phyloP scores from a whole-genome alignment of 768 basidiomycete genomes.

The Amylocystis lapponica region DNA sequence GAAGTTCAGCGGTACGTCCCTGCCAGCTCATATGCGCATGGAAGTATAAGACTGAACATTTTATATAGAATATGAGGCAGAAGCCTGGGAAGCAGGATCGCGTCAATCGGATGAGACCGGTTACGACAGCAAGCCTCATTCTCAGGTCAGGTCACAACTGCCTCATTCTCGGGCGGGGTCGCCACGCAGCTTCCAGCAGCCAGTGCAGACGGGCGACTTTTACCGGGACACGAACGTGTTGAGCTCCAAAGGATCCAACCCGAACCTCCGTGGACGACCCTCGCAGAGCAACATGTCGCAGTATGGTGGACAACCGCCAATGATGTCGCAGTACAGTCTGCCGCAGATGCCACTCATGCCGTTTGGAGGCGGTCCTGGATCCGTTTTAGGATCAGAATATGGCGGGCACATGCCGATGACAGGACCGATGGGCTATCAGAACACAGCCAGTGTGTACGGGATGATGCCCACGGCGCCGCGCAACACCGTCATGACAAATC shows the following conservation, averaged over 20 bases:
- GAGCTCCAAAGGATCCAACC: conserved; percentile 51
- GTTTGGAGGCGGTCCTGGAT: conserved; percentile 60
- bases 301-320: conserved; percentile 41
- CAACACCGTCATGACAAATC: conserved; percentile 61
- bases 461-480: conserved; percentile 56
- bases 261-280: conserved; percentile 47
- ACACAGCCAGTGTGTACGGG: conserved; percentile 69
- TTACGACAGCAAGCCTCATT: conserved; percentile 56
- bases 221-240: conserved; percentile 80
- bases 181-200: conserved; percentile 59
- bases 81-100: conserved; percentile 82
- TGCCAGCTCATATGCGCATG: conserved; percentile 3
- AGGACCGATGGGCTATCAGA: conserved; percentile 52
- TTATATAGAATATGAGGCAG: conserved; percentile 82
- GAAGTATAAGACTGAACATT: conserved; percentile 4
- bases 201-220: conserved; percentile 78
- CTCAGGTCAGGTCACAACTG: conserved; percentile 44
- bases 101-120: conserved; percentile 65
- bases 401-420: conserved; percentile 46
- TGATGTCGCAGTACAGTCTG: conserved; percentile 38
- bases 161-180: conserved; percentile 65
- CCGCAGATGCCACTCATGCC: conserved; percentile 74
- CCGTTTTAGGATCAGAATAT: conserved; percentile 67
- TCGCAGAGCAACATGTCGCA: conserved; percentile 55
- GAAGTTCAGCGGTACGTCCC: conserved; percentile 83